Base-by-base conservation (phyloP, 2,329 filamentous ascomycete species). In the Calonectria pseudoreteaudii region DNA sequence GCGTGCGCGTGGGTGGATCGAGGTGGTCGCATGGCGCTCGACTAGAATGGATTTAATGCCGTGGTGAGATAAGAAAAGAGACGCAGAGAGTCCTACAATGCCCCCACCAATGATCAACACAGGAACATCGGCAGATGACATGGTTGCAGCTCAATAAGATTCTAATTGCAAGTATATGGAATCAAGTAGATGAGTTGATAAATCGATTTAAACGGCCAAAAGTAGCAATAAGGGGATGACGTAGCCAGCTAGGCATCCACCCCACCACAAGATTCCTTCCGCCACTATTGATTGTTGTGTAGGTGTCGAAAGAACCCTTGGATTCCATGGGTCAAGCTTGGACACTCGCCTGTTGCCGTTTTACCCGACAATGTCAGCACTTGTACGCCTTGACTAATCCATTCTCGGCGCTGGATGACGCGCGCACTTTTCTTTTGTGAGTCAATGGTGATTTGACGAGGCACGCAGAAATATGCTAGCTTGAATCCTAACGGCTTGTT, bases 71-170 rank as follows among this genome's bases (percentile, higher is more conserved):
- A 68, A 26, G 50, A 68, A 68, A 31, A 68, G 66, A 11, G 66
- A 68, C 13, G 66, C 66, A 30, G 66, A 68, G n/a, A 68, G 50
- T 9, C 66, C 66, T 10, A 68, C 66, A 20, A 68, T 68, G n/a
- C 66, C 50, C n/a, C 66, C 66, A 6, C 66, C 66, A 16, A 68
- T 20, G 10, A 68, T 68, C 6, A 68, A 44, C 6, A 68, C 66
- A 1, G 66, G 66, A 10, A 49, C 38, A n/a, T 68, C 23, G 11
- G 10, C 14, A 23, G 36, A 34, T 20, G 50, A 14, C 66, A 58
- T 68, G 2, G 2, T 60, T 10, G 34, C n/a, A 0, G 6, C 13
- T 16, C 28, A 13, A 9, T 28, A 5, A 13, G 1, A 18, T 60
- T 23, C 16, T 20, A 14, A 3, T 18, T 10, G 34, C 13, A 41